These are phyloP conservation scores for Parachaetomium inaequale DNA, from an alignment of 495 filamentous ascomycete species.

Conservation along the genomic window DNA sequence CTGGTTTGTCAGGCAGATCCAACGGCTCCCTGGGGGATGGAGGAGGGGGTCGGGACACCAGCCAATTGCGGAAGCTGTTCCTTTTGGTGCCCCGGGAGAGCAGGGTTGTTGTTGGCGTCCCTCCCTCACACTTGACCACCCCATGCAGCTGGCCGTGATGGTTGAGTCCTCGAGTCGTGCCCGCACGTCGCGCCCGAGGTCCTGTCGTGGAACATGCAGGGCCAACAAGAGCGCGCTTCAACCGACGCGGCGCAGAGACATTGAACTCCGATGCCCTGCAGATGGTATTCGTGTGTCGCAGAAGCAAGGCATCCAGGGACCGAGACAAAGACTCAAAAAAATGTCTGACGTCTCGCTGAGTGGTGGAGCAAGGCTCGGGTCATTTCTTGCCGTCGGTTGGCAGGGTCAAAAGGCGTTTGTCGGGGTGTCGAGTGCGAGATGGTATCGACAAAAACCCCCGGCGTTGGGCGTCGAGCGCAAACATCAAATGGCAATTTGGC, in stretches of 20 bases:
- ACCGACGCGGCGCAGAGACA: background rate
- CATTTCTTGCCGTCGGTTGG: background rate
- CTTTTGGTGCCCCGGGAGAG: background rate
- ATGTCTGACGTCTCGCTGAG: background rate
- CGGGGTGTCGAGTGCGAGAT: background rate
- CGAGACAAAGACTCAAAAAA: too few species aligned
- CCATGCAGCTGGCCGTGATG: background rate
- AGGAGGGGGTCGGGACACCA: background rate
- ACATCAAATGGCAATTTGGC: background rate
- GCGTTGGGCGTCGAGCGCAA: background rate
- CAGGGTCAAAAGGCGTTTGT: background rate
- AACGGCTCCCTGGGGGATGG: background rate
- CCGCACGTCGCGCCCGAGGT: background rate
- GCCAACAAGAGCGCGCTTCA: background rate
- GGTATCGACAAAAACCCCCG: background rate
- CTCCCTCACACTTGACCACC: background rate
- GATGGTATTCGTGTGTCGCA: too few species aligned
- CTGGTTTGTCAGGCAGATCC: background rate
- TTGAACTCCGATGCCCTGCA: too few species aligned
- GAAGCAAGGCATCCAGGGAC: background rate
- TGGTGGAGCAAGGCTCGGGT: background rate
- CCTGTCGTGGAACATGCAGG: background rate
- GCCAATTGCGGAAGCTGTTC: conserved; percentile 7
- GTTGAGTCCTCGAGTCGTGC: background rate
- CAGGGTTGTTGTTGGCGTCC: background rate